Percentiles rank a stretch among this genome's conserved stretches.
phyloP scores from a whole-genome alignment of 108 stramenopile species.

The Parietichytrium sp. region DNA sequence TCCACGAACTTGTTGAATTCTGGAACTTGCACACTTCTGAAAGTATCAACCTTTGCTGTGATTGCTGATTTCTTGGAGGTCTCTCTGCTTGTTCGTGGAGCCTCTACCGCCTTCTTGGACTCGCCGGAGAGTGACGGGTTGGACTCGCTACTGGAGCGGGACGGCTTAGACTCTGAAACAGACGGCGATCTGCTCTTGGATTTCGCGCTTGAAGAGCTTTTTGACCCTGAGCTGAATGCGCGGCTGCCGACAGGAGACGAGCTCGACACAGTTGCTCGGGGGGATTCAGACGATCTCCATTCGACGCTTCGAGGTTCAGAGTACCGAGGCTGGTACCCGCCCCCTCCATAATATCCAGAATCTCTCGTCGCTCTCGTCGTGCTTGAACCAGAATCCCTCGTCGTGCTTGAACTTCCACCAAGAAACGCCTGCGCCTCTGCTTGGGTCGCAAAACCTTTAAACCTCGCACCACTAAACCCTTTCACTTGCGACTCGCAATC shows the following conservation, averaged over 20 bases:
- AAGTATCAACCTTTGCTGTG: not conserved
- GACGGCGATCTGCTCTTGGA: no score
- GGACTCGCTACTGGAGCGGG: not conserved
- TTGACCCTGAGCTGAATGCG: not conserved
- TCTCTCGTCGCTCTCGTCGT: not conserved
- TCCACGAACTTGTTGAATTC: no score
- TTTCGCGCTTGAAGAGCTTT: no score
- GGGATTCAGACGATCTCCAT: not conserved
- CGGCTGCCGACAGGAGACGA: not conserved
- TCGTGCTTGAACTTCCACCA: not conserved
- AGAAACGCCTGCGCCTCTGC: not conserved
- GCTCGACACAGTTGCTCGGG: not conserved
- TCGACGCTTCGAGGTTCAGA: not conserved
- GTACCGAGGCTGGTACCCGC: not conserved
- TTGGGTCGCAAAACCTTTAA: not conserved
- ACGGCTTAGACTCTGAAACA: not conserved
- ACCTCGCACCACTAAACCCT: constrained; percentile 23
- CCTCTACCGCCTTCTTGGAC: not conserved
- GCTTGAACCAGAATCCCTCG: not conserved
- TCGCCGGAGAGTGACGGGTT: not conserved
- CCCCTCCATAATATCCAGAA: not conserved
- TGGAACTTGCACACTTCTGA: no score
- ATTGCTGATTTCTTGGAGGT: not conserved
- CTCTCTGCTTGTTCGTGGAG: not conserved
- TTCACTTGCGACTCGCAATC: constrained; percentile 31